phyloP scores from a whole-genome alignment of 2,329 filamentous ascomycete species.

The Trichoderma cornu-damae region DNA sequence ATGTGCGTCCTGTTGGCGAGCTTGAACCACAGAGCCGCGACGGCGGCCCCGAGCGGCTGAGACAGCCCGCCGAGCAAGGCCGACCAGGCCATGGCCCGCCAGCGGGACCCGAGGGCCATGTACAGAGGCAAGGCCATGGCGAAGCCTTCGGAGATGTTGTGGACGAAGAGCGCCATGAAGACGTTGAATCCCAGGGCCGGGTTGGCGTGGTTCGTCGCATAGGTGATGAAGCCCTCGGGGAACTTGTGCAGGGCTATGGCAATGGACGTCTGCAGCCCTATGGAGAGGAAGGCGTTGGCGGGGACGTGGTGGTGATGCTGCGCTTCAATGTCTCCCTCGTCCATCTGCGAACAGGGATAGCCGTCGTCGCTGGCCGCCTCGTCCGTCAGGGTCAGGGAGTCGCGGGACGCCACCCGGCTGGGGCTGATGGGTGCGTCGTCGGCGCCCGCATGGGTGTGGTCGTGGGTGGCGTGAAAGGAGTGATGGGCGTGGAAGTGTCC shows the following conservation, averaged over 20 bases:
- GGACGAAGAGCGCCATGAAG: slow-evolving; percentile 92
- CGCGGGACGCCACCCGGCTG: slow-evolving; percentile 38
- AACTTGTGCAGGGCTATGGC: slow-evolving; percentile 96
- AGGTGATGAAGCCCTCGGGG: slow-evolving; percentile 82
- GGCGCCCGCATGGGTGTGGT: slow-evolving; percentile 27
- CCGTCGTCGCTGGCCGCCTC: slow-evolving; percentile 23
- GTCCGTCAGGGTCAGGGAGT: slow-evolving; percentile 28
- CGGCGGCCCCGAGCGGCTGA: slow-evolving; percentile 78
- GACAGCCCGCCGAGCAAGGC: slow-evolving; percentile 78
- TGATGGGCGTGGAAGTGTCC: slow-evolving; percentile 31
- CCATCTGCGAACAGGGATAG: slow-evolving; percentile 27
- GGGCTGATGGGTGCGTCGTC: slow-evolving; percentile 31
- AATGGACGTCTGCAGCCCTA: slow-evolving; percentile 92
- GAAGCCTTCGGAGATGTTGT: slow-evolving; percentile 97
- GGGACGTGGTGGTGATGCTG: slow-evolving; percentile 92
- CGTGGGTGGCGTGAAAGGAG: slow-evolving; percentile 26
- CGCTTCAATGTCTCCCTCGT: slow-evolving; percentile 43
- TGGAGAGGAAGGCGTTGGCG: slow-evolving; percentile 85
- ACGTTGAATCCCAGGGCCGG: slow-evolving; percentile 83
- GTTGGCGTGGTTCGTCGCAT: slow-evolving; percentile 94
- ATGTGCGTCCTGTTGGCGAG: slow-evolving; percentile 52
- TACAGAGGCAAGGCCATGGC: slow-evolving; percentile 89
- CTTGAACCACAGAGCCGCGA: slow-evolving; percentile 83
- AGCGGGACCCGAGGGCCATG: slow-evolving; percentile 75
- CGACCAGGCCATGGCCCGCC: slow-evolving; percentile 79